Base-by-base conservation (phyloP, 257 asterid species). In the Solanum phureja region DNA sequence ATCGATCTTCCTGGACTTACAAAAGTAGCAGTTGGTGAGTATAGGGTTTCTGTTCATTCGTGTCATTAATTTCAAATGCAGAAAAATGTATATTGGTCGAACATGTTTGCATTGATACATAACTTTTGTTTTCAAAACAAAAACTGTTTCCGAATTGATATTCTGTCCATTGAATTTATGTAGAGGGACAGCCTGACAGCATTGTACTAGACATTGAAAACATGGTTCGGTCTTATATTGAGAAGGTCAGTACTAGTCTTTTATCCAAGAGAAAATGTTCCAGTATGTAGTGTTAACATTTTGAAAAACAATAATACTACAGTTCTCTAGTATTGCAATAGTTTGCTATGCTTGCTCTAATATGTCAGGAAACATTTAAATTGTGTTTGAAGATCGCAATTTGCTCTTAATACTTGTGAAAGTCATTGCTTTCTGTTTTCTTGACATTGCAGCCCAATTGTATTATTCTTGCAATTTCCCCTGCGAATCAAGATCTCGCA, bases 1-100 rank as follows among this genome's bases (percentile, higher is more conserved):
- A 90, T 97, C 58, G 99, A 97, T 93, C 99, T 95, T 93, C 99
- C 99, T 87, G 99, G 99, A 82, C 98, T 95, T 76, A 97, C 99
- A 60, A 97, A 97, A 88, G 99, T 97, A 81, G 99, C 99, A 52
- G 96, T 97, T 75, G 99, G 99, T 97, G 93, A 94, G 99, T 90
- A 72, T 87, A 73, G 21, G 13, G 35, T 77, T 42, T 69, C 71
- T 33, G 68, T 19, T 88, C 84, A 40, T 62, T 83, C 72, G 33
- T 23, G 87, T 89, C 77, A 18, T 7, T 18, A 11, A 38, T 82
- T 68, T 38, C 77, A 79, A 44, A 8, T 44, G 84, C 38, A 27
- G 84, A 56, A 79, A 77, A 42, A 79, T 42, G 64, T 79, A 79
- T 79, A 44, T 79, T 8, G 24, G 2, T 35, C 13, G 3, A 7